These are phyloP conservation scores for Colletotrichum sojae DNA, from an alignment of 2,329 filamentous ascomycete species.

Conservation along the genomic window DNA sequence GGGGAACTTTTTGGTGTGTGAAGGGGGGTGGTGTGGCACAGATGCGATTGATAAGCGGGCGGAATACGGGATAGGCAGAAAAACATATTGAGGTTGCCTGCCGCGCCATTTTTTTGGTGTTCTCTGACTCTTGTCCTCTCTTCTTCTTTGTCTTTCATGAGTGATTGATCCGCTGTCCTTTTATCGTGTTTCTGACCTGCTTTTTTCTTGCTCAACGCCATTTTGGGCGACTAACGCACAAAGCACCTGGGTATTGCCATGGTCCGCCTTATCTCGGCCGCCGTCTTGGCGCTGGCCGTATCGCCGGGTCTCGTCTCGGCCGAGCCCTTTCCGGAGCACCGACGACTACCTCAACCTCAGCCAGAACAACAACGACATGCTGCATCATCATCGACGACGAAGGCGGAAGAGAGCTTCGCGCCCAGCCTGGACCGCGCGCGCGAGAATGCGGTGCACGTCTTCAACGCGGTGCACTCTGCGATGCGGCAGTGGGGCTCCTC, in stretches of 20 bases:
- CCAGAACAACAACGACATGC: not conserved
- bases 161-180: too few species aligned
- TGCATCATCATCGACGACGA: not conserved
- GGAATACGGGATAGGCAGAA: too few species aligned
- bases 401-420: not conserved
- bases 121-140: too few species aligned
- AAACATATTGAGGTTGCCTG: too few species aligned
- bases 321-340: constrained; percentile 22
- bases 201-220: not conserved
- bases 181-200: too few species aligned
- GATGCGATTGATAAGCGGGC: constrained; percentile 30
- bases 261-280: constrained; percentile 9
- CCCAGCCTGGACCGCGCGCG: constrained; percentile 56
- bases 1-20: not conserved
- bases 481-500: constrained; percentile 83
- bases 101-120: too few species aligned
- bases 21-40: not conserved
- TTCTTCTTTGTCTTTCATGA: not conserved
- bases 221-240: not conserved
- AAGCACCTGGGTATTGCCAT: not conserved
- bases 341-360: not conserved
- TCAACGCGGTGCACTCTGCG: constrained; percentile 80
- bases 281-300: constrained; percentile 24
- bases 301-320: constrained; percentile 23
- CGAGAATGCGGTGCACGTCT: constrained; percentile 74